Evolutionary conservation across 768 basidiomycete genomes (phyloP).

Genomic region (Podaxis sp.): DNA sequence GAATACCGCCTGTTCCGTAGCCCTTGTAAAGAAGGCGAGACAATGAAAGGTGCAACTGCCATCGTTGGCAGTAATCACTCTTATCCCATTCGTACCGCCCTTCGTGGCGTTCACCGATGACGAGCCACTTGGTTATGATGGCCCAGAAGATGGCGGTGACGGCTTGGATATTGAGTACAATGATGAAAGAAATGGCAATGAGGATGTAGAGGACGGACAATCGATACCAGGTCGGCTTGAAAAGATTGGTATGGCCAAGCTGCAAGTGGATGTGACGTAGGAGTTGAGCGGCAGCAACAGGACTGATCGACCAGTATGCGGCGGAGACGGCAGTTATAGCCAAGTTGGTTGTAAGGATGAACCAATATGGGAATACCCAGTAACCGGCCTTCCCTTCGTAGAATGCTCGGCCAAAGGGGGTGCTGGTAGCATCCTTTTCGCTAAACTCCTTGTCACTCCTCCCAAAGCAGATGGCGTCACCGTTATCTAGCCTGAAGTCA

Average conservation of each 20-base stretch:
- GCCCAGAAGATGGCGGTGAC: slow-evolving; percentile 38
- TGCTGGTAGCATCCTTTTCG: slow-evolving; percentile 30
- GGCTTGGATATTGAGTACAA: slow-evolving; percentile 38
- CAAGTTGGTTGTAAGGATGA: slow-evolving; percentile 38
- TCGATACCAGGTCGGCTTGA: slow-evolving; percentile 38
- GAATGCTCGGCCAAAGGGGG: slow-evolving; percentile 45
- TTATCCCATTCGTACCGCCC: slow-evolving; percentile 46
- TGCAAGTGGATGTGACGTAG: slow-evolving; percentile 35
- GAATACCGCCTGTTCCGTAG: slow-evolving; percentile 41
- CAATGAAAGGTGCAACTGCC: slow-evolving; percentile 45
- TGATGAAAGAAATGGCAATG: slow-evolving; percentile 38
- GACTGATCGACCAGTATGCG: slow-evolving; percentile 40
- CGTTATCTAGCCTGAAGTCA: slow-evolving; percentile 28
- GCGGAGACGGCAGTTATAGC: slow-evolving; percentile 36
- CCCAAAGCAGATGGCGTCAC: slow-evolving; percentile 39
- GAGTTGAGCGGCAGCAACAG: slow-evolving; percentile 38
- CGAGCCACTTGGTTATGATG: slow-evolving; percentile 41
- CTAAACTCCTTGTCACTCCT: slow-evolving; percentile 22
- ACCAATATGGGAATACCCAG: slow-evolving; percentile 38
- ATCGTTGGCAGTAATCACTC: slow-evolving; percentile 48
- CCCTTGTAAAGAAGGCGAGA: slow-evolving; percentile 39
- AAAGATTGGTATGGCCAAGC: slow-evolving; percentile 30
- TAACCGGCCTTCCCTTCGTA: slow-evolving; percentile 39
- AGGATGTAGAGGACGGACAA: slow-evolving; percentile 38
- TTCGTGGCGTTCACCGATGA: slow-evolving; percentile 39